Evolutionary conservation across 2,329 filamentous ascomycete species (phyloP).

Genomic region (Cytospora paraplurivora): DNA sequence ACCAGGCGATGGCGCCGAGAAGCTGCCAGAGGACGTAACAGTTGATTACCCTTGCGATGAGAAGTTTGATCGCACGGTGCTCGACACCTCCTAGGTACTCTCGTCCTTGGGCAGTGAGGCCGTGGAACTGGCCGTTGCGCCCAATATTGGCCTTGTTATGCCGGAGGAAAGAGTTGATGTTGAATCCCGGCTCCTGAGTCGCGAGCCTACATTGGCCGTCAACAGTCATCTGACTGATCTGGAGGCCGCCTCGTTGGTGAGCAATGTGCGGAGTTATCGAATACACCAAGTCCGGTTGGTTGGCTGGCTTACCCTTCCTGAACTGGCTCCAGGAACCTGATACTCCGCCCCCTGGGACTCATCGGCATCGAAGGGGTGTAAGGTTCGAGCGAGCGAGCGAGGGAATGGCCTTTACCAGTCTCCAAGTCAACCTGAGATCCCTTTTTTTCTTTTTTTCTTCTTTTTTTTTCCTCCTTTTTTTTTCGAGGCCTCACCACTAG

Average conservation of each 20-base stretch:
- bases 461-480: no score
- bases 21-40: constrained; percentile 64
- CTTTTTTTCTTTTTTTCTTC: no score
- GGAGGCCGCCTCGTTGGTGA: constrained; percentile 12
- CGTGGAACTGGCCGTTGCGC: constrained; percentile 58
- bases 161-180: constrained; percentile 38
- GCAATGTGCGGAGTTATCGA: background rate
- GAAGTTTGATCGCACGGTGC: constrained; percentile 62
- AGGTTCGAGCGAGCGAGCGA: constrained; percentile 8
- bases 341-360: constrained; percentile 15
- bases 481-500: background rate
- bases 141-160: constrained; percentile 43
- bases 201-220: background rate
- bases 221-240: background rate
- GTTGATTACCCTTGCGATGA: constrained; percentile 61
- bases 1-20: constrained; percentile 58
- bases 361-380: background rate
- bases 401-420: constrained; percentile 5
- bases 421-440: constrained; percentile 7
- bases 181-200: constrained; percentile 23
- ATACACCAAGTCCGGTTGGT: constrained; percentile 17
- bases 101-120: constrained; percentile 54
- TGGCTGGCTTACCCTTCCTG: constrained; percentile 13
- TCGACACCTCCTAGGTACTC: constrained; percentile 64
- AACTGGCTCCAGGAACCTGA: constrained; percentile 18